phyloP scores from a whole-genome alignment of 495 filamentous ascomycete genomes.

The Aspergillus heteromorphus region DNA sequence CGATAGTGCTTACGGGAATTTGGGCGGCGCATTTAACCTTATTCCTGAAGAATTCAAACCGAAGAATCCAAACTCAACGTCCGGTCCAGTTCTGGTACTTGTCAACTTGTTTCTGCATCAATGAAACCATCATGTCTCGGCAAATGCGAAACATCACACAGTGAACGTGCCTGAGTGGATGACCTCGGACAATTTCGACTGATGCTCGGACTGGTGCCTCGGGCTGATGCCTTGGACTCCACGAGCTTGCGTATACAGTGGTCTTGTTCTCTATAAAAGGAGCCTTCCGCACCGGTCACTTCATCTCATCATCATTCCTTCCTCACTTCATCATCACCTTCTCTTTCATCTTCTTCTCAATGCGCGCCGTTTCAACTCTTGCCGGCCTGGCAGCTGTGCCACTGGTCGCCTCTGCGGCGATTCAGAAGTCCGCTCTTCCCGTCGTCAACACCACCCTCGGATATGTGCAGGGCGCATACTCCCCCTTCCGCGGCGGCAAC shows the following conservation, averaged over 20 bases:
- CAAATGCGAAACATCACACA: too few species aligned
- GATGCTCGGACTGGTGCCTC: too few species aligned
- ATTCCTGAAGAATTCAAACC: too few species aligned
- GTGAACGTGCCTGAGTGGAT: too few species aligned
- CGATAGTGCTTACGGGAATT: too few species aligned
- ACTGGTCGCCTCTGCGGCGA: neutral
- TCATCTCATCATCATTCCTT: neutral
- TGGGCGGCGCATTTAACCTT: too few species aligned
- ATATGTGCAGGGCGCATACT: neutral
- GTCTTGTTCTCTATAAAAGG: neutral
- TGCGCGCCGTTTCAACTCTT: neutral
- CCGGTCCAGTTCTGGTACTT: too few species aligned
- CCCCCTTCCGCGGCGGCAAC: slow-evolving; percentile 6
- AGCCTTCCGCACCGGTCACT: neutral
- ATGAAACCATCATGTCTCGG: too few species aligned
- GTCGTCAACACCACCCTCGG: slow-evolving; percentile 5
- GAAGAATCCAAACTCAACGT: too few species aligned
- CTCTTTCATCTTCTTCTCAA: neutral
- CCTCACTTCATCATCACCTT: neutral
- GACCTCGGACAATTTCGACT: too few species aligned
- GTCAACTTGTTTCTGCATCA: too few species aligned
- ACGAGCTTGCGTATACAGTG: neutral
- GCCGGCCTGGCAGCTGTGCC: neutral
- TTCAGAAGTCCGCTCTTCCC: neutral
- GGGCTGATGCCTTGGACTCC: neutral